These are phyloP conservation scores for Alternaria ethzedia DNA, from an alignment of 2,329 filamentous ascomycete species.

Conservation along the genomic window DNA sequence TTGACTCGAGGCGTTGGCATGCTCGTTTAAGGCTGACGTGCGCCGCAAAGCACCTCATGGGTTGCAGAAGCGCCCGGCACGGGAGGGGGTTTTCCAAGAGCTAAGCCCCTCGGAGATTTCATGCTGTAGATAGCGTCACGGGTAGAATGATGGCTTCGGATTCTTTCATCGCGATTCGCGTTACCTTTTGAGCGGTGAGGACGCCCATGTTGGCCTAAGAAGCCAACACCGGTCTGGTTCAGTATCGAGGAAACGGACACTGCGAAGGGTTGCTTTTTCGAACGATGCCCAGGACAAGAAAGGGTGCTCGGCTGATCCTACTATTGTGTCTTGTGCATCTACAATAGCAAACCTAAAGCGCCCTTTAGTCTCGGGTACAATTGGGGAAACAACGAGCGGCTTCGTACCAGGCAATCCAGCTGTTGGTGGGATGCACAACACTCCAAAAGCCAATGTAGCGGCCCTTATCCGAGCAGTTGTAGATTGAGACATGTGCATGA, in stretches of 20 bases:
- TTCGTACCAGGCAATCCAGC: neutral
- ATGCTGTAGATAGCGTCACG: neutral
- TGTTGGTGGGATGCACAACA: neutral
- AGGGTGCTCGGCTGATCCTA: neutral
- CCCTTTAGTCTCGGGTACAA: neutral
- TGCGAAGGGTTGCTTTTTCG: neutral
- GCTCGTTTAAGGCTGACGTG: conserved; percentile 1
- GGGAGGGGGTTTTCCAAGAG: neutral
- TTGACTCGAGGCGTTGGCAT: neutral
- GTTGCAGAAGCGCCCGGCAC: conserved; percentile 1
- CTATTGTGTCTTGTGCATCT: neutral
- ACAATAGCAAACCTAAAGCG: neutral
- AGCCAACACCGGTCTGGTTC: neutral
- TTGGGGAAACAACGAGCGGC: neutral
- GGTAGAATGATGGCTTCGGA: neutral
- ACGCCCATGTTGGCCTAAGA: neutral
- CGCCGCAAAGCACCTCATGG: neutral
- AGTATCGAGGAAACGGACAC: neutral
- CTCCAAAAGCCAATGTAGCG: neutral
- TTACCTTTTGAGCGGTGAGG: neutral
- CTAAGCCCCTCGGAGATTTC: conserved; percentile 7
- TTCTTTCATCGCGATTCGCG: neutral
- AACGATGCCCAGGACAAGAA: neutral
- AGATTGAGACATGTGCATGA: neutral
- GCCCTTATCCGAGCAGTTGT: neutral